These are phyloP conservation scores for Tolypocladium sp. DNA, from an alignment of 2,329 filamentous ascomycete genomes.

Conservation along the genomic window DNA sequence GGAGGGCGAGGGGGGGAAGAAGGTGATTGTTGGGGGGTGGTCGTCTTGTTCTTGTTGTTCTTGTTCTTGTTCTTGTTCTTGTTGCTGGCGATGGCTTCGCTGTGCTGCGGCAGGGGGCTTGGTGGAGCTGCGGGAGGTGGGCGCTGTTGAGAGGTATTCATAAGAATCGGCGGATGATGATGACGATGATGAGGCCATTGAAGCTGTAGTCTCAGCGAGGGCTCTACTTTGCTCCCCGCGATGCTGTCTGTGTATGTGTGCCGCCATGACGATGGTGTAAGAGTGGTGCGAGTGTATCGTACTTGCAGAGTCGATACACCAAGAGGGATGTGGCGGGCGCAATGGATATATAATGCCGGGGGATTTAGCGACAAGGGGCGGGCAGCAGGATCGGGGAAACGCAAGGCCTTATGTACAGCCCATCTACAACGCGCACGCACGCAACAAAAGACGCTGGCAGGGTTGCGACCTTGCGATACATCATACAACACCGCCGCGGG, in stretches of 20 bases:
- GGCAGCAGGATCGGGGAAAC: neutral
- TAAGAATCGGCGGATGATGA: neutral
- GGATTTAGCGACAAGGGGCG: neutral
- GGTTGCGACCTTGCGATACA: neutral
- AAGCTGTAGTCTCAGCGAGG: neutral
- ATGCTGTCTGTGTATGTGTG: neutral
- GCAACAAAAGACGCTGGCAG: no score
- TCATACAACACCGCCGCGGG: neutral
- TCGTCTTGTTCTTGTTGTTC: neutral
- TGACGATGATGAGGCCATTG: neutral
- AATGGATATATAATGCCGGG: neutral
- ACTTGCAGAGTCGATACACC: neutral
- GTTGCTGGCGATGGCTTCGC: neutral
- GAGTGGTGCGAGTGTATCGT: neutral
- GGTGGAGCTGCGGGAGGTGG: neutral
- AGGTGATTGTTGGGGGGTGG: conserved; percentile 2
- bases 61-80: neutral
- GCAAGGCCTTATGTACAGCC: neutral
- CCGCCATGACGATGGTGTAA: neutral
- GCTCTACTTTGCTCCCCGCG: neutral
- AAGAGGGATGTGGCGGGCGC: neutral
- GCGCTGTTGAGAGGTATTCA: neutral
- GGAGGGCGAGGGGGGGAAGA: conserved; percentile 6
- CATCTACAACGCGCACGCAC: neutral
- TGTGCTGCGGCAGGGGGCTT: neutral